Conservation (phyloP, 306 rosid genomes). For the Cicer judaicum region DNA sequence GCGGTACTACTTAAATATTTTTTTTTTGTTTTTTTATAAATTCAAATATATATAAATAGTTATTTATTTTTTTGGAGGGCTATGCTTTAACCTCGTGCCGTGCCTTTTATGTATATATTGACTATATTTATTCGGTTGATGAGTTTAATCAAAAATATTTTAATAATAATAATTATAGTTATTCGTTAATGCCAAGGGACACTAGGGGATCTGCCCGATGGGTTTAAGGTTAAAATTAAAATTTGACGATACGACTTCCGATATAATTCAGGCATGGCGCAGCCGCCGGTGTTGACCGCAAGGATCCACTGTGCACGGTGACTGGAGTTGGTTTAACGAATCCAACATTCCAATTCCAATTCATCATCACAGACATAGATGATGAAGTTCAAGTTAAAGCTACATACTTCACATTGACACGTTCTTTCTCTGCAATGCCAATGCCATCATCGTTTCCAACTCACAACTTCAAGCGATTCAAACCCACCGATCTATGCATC, state of each 20-base stretch:
- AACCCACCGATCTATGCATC: conserved; percentile 58
- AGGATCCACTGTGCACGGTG: conserved; percentile 45
- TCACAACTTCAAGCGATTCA: conserved; percentile 43
- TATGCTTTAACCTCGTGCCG: no score
- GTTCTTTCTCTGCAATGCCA: conserved; percentile 53
- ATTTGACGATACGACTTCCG: not conserved
- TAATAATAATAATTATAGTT: no score
- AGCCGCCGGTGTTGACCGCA: not conserved
- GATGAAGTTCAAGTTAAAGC: conserved; percentile 39
- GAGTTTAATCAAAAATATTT: no score
- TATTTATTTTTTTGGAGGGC: no score
- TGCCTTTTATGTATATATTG: no score
- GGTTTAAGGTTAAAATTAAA: not conserved
- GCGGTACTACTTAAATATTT: no score
- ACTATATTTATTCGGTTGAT: no score
- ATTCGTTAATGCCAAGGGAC: not conserved
- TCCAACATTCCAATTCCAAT: not conserved
- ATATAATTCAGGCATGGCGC: not conserved
- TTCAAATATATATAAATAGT: no score
- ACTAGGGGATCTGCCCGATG: not conserved
- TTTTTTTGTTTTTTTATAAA: no score
- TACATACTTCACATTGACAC: conserved; percentile 24
- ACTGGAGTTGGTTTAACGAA: conserved; percentile 37
- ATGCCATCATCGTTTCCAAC: conserved; percentile 61
- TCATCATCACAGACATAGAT: conserved; percentile 35